Evolutionary conservation across 2,329 filamentous ascomycete species (phyloP).

Genomic region (Curvularia lunata): DNA sequence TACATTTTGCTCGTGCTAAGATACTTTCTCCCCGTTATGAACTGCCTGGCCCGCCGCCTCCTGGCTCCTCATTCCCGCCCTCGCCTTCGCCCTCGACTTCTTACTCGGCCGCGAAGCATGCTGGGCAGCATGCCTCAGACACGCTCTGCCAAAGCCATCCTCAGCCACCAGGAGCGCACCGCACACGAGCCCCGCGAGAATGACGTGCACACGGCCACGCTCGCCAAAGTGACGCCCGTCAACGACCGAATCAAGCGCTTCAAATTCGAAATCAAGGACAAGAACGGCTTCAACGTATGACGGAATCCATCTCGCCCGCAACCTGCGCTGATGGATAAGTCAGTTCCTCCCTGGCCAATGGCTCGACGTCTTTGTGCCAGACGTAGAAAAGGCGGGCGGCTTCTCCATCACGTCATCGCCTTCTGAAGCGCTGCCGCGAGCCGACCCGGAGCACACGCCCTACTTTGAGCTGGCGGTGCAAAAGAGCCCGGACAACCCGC

Average conservation of each 20-base stretch:
- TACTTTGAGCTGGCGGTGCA: conserved; percentile 84
- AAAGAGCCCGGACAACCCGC: conserved; percentile 70
- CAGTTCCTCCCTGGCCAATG: conserved; percentile 83
- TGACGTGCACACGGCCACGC: conserved; percentile 66
- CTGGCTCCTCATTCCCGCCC: conserved; percentile 14
- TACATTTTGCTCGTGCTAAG: conserved; percentile 25
- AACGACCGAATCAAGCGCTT: conserved; percentile 74
- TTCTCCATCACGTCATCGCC: conserved; percentile 88
- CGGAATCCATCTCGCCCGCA: conserved; percentile 32
- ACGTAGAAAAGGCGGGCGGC: conserved; percentile 73
- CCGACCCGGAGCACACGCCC: conserved; percentile 34
- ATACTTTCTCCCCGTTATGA: conserved; percentile 27
- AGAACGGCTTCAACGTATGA: conserved; percentile 58
- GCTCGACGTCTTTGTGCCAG: conserved; percentile 81
- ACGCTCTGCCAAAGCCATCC: conserved; percentile 38
- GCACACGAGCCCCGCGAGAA: conserved; percentile 73
- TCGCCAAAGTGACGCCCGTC: conserved; percentile 67
- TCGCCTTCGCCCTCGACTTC: conserved; percentile 9
- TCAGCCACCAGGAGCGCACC: conserved; percentile 72
- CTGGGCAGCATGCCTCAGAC: conserved; percentile 42
- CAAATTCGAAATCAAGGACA: conserved; percentile 64
- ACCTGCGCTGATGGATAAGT: conserved; percentile 39
- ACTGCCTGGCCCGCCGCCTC: conserved; percentile 19
- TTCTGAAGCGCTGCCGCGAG: conserved; percentile 53
- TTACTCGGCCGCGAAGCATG: conserved; percentile 25